These are phyloP conservation scores for Chytriomyces hyalinus DNA, from an alignment of 192 early-diverging fungal genomes.

Conservation along the genomic window DNA sequence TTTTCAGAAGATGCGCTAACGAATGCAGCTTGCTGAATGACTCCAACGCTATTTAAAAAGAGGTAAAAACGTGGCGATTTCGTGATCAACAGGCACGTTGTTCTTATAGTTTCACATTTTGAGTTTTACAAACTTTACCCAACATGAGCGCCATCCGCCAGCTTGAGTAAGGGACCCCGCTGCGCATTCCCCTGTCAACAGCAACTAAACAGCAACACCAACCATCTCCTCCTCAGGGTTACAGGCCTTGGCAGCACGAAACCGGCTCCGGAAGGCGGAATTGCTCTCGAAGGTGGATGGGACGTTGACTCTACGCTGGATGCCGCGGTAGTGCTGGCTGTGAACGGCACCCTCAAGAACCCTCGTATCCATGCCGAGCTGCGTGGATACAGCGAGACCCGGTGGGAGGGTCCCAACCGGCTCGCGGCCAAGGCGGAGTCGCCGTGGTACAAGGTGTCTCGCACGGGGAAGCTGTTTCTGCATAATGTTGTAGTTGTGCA, in stretches of 20 bases:
- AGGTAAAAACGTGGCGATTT: no score
- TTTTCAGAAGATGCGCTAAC: no score
- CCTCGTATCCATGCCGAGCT: constrained; percentile 23
- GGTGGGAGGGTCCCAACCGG: constrained; percentile 17
- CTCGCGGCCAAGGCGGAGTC: constrained; percentile 4
- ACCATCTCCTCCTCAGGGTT: no score
- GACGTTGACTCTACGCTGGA: not conserved
- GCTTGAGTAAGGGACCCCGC: not conserved
- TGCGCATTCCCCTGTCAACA: no score
- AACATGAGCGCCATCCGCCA: not conserved
- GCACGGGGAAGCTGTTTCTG: not conserved
- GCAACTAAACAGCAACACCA: no score
- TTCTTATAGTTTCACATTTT: no score
- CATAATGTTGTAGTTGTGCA: not conserved
- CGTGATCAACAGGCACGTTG: no score
- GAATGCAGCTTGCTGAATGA: no score
- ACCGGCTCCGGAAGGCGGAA: not conserved
- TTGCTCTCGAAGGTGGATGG: constrained; percentile 8
- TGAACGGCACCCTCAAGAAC: constrained; percentile 15
- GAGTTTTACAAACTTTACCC: not conserved
- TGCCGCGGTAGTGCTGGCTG: constrained; percentile 25
- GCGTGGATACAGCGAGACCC: constrained; percentile 27
- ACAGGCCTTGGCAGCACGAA: no score
- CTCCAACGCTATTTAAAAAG: no score
- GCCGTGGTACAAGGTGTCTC: not conserved